Evolutionary conservation across 2,329 filamentous ascomycete genomes (phyloP), one percentile per base, ranked within the genome.

Genomic region (Saccharata proteae): DNA sequence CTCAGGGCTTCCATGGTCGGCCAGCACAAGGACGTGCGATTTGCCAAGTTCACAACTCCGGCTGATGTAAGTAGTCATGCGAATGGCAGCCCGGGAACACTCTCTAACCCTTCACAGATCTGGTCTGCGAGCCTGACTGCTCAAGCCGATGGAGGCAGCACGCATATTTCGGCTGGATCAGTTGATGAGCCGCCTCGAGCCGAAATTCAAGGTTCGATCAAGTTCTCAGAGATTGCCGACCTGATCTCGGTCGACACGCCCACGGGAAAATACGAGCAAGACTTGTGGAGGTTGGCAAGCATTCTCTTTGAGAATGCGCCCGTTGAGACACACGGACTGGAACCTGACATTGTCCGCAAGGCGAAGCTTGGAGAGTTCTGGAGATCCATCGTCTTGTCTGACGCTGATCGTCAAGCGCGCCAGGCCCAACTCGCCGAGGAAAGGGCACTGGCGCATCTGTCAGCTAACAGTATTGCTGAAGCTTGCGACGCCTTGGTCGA

Each of bases 281-380:
- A 74, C 10, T 74, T 90, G 1, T 98, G 92, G 90, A 71, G 83
- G 38, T 65, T 98, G 20, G 78, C 83, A 1, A 80, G 81, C 35
- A 77, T 94, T 21, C 67, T 98, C 3, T 98, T 93, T 47, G 59
- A 65, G 9, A 46, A 64, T 6, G 45, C 60, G 18, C n/a, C n/a
- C n/a, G n/a, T n/a, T n/a, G n/a, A n/a, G n/a, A 40, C 49, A 40
- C 57, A 36, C 44, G 62, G 51, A 46, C 46, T 49, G 20, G 40
- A 52, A 14, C 48, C n/a, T n/a, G n/a, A n/a, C n/a, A n/a, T n/a
- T n/a, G 49, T 12, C 43, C 55, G 55, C 26, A 60, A 80, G 42
- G 71, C 76, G 35, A 72, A 66, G 33, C 63, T 94, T n/a, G 74
- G 75, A 1, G 60, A 65, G 1, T 86, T 56, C 69, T 88, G 43